Base-by-base conservation (phyloP, 176 grass and related monocot genomes). In the Cocos nucifera region DNA sequence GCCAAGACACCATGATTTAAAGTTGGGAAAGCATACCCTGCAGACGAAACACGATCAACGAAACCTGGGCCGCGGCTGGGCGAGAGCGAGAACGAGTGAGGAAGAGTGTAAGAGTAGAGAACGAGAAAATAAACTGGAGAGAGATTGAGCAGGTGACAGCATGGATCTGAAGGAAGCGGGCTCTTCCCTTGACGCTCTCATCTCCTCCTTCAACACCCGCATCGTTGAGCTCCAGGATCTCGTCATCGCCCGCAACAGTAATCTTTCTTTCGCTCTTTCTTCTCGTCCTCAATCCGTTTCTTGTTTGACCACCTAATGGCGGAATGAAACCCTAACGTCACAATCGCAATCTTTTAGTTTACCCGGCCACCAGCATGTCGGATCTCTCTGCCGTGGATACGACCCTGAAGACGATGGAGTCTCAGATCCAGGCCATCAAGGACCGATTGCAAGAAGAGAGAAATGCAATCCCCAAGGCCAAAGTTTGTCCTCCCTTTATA, bases 211-310 rank as follows among this genome's bases (percentile, higher is more conserved):
- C 86, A 64, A 70, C 17, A 75, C 78, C 39, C 80, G 75, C 50
- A 80, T 96, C 56, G 54, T 26, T 49, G 86, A 87, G 67, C 83
- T 96, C 49, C 91, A 87, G 69, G 80, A 87, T 17, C 83, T 96
- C 39, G 83, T 87, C 61, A 67, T 96, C 67, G 91, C 91, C 60
- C 83, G 91, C 74, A 96, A 84, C 80, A 95, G 91, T 95, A 80
- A 63, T 49, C 10, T 51, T 21, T 73, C 49, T 66, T 29, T 27
- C 80, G 69, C 76, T 68, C 63, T 29, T 49, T 15, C 62, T 22
- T n/a, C 62, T 22, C 15, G 19, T 21, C 18, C 7, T 53, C 27
- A 9, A 27, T 55, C 17, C 54, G 22, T 75, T 30, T 59, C 23
- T 19, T 27, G 4, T 2, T 49, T 51, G 16, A 14, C 9, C 35